Percentiles rank a stretch among this genome's conserved stretches.
Conservation (phyloP, 768 basidiomycete genomes). For the Boletus sp. region DNA sequence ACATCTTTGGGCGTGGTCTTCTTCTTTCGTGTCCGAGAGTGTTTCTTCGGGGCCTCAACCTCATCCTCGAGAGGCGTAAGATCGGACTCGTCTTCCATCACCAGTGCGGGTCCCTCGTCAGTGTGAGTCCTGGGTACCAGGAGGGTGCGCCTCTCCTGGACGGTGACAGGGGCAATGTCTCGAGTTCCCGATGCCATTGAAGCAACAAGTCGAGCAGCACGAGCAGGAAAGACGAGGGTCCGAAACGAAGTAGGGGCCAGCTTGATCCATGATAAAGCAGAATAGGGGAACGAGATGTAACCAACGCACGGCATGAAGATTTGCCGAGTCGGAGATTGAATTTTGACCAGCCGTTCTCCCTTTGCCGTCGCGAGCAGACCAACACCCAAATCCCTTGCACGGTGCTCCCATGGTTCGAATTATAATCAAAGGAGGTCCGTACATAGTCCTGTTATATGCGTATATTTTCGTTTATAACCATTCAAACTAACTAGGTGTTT, state of each 20-base stretch:
- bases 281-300: slow-evolving; percentile 14
- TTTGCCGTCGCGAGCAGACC: not conserved
- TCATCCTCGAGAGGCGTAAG: slow-evolving; percentile 17
- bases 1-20: not conserved
- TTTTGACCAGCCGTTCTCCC: not conserved
- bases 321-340: slow-evolving; percentile 22
- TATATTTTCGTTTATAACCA: not conserved
- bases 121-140: not conserved
- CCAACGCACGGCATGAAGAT: not conserved
- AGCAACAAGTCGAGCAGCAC: not conserved
- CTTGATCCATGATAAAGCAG: not conserved
- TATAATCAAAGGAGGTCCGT: slow-evolving; percentile 84
- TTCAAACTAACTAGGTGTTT: slow-evolving; percentile 51
- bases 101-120: not conserved
- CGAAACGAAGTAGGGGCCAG: not conserved
- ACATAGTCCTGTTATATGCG: not conserved
- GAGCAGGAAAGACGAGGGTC: no score
- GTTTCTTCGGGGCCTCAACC: not conserved
- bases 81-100: slow-evolving; percentile 8
- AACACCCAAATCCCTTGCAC: not conserved
- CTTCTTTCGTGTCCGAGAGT: not conserved
- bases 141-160: not conserved
- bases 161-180: not conserved
- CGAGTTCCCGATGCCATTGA: not conserved
- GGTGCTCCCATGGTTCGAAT: slow-evolving; percentile 68